A percentile compares a stretch with the other conserved stretches of the same genome.
phyloP scores from a whole-genome alignment of 1,139 yeast genomes.

The Taiozyma sp. region DNA sequence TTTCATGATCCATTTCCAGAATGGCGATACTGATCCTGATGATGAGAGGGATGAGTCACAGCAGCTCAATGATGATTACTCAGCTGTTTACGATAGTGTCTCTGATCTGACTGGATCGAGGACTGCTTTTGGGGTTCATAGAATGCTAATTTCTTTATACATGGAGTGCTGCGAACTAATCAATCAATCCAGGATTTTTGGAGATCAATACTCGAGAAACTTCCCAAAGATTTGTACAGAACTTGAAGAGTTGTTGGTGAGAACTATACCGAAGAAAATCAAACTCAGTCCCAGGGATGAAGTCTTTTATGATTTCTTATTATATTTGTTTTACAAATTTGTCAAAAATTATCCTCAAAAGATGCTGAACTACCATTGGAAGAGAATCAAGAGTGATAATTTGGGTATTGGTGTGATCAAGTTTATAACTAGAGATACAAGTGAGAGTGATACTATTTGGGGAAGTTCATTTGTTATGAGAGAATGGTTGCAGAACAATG shows the following conservation, averaged over 20 bases:
- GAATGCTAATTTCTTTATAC: slow-evolving; percentile 10
- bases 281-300: slow-evolving; percentile 9
- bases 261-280: background rate
- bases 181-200: slow-evolving; percentile 19
- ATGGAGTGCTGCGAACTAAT: slow-evolving; percentile 15
- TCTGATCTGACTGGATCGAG: background rate
- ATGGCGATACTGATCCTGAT: slow-evolving; percentile 3
- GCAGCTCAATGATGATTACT: background rate
- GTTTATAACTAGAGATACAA: background rate
- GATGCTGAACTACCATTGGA: slow-evolving; percentile 1
- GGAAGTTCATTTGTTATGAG: background rate
- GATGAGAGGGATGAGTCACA: slow-evolving; percentile 5
- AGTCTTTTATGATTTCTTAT: slow-evolving; percentile 13
- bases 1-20: slow-evolving; percentile 17
- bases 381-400: slow-evolving; percentile 1
- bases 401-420: slow-evolving; percentile 8
- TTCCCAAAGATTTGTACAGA: slow-evolving; percentile 22
- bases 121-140: slow-evolving; percentile 14
- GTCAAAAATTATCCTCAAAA: slow-evolving; percentile 17
- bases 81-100: slow-evolving; percentile 1
- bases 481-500: background rate
- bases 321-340: slow-evolving; percentile 15
- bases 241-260: slow-evolving; percentile 18
- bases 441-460: background rate
- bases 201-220: slow-evolving; percentile 17